Conservation (phyloP, 345 rosid genomes). For the Lagerstroemia speciosa region DNA sequence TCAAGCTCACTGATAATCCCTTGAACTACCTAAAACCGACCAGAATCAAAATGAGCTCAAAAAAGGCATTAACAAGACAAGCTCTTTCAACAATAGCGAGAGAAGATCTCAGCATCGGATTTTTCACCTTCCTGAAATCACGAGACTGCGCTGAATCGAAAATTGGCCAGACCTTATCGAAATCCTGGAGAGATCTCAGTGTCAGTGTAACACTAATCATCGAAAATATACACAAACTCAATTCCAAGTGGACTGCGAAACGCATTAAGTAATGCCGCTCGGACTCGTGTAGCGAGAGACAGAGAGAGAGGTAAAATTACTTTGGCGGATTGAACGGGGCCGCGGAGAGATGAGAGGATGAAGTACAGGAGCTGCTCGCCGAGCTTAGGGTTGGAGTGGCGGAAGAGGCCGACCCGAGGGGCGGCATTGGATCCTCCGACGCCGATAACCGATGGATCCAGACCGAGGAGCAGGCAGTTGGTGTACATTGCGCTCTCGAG, state of each 20-base stretch:
- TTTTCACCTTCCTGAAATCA: slow-evolving; percentile 79
- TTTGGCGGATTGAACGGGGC: slow-evolving; percentile 90
- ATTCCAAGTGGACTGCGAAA: neutral
- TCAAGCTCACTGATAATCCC: slow-evolving; percentile 97
- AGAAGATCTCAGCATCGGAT: slow-evolving; percentile 2
- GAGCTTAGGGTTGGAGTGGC: slow-evolving; percentile 98
- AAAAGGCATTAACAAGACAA: slow-evolving; percentile 2
- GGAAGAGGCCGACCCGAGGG: slow-evolving; percentile 89
- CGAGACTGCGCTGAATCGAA: slow-evolving; percentile 98
- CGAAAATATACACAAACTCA: neutral
- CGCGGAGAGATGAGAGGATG: slow-evolving; percentile 96
- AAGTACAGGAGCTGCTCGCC: slow-evolving; percentile 99
- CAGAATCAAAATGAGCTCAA: neutral
- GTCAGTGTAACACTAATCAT: slow-evolving; percentile 1
- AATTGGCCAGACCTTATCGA: slow-evolving; percentile 98
- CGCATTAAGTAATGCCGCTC: neutral
- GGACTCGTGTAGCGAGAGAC: neutral
- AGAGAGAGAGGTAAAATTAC: slow-evolving; percentile 29
- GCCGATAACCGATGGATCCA: slow-evolving; percentile 91
- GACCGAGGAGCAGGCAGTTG: slow-evolving; percentile 81
- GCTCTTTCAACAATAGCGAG: slow-evolving; percentile 5
- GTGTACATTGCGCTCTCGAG: slow-evolving; percentile 99
- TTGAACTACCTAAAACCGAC: slow-evolving; percentile 71
- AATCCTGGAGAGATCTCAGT: slow-evolving; percentile 68
- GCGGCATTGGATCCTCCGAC: slow-evolving; percentile 68